Conservation (phyloP, 805 yeast species). For the Scheffersomyces stipitis region DNA sequence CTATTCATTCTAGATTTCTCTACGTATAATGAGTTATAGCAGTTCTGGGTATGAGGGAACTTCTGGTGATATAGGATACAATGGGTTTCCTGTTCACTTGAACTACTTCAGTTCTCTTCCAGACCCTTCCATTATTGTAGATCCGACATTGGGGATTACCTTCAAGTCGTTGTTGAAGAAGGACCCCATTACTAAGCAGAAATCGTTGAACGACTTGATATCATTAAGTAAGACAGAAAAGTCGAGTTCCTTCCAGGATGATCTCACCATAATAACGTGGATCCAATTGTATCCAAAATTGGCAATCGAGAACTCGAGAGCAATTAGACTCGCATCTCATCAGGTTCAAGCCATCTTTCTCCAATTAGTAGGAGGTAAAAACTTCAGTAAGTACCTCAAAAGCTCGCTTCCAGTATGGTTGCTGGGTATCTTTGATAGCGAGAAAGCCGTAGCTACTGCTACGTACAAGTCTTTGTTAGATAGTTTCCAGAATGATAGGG, state of each 20-base stretch:
- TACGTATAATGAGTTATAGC: too few species aligned
- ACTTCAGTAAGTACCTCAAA: slow-evolving; percentile 62
- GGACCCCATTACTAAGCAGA: slow-evolving; percentile 83
- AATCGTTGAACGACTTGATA: slow-evolving; percentile 58
- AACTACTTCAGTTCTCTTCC: slow-evolving; percentile 80
- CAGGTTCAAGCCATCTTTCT: slow-evolving; percentile 54
- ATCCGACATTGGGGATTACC: slow-evolving; percentile 53
- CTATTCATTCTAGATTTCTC: too few species aligned
- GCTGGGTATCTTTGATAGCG: slow-evolving; percentile 70
- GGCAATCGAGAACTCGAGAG: slow-evolving; percentile 66
- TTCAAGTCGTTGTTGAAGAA: slow-evolving; percentile 76
- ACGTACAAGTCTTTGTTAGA: slow-evolving; percentile 47
- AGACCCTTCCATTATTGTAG: slow-evolving; percentile 39
- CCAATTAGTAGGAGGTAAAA: slow-evolving; percentile 52
- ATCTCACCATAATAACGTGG: slow-evolving; percentile 62
- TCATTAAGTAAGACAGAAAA: slow-evolving; percentile 21
- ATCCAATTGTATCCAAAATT: slow-evolving; percentile 80
- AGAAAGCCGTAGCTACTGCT: slow-evolving; percentile 54
- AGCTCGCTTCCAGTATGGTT: slow-evolving; percentile 75
- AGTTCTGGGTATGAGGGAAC: background rate
- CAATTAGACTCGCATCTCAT: slow-evolving; percentile 63
- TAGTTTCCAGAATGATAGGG: slow-evolving; percentile 56
- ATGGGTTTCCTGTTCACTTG: slow-evolving; percentile 51
- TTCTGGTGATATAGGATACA: slow-evolving; percentile 23
- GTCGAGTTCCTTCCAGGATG: slow-evolving; percentile 35